Evolutionary conservation across 306 rosid species (phyloP), one percentile per base, ranked within the genome.

Genomic region (Pueraria montana): DNA sequence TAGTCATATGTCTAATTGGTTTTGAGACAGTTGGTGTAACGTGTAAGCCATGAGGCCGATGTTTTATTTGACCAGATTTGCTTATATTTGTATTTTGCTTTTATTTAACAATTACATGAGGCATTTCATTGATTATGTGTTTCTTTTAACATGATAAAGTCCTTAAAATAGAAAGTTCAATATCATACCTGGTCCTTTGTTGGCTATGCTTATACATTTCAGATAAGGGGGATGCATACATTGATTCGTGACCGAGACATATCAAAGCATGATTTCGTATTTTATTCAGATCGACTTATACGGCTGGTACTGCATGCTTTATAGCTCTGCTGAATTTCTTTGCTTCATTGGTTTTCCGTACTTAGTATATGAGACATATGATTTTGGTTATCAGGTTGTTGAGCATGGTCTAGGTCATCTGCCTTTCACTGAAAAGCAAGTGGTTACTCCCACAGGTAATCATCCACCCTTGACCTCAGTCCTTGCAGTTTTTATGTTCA

Each of bases 141-240:
- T 56, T 56, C 63, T 56, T 56, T 56, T 20, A 20, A 21, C 1
- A 56, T 20, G 63, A 56, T 21, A 56, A 55, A 56, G 30, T 56
- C 63, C 30, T 56, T 20, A 56, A 4, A 46, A 56, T 21, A 8
- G 27, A 3, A 56, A 10, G 26, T 56, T 56, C 30, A 56, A 56
- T 20, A 55, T 4, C 13, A 49, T 82, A 13, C 52, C 11, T 74
- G 49, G 43, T 73, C 80, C 80, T 81, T 79, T 77, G 69, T 83
- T 74, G 70, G 76, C 77, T 89, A 4, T 72, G 80, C 75, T 83
- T 85, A 53, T 82, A 38, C 79, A 66, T 87, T 85, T 55, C 94
- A 96, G 99, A 92, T 94, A 72, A 90, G 99, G 82, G 99, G 99
- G 42, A 96, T 94, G 98, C 99, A 96, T 86, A 96, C 98, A 20